These are phyloP conservation scores for Ophioceras dolichostomum DNA, from an alignment of 2,329 filamentous ascomycete genomes.

Conservation along the genomic window DNA sequence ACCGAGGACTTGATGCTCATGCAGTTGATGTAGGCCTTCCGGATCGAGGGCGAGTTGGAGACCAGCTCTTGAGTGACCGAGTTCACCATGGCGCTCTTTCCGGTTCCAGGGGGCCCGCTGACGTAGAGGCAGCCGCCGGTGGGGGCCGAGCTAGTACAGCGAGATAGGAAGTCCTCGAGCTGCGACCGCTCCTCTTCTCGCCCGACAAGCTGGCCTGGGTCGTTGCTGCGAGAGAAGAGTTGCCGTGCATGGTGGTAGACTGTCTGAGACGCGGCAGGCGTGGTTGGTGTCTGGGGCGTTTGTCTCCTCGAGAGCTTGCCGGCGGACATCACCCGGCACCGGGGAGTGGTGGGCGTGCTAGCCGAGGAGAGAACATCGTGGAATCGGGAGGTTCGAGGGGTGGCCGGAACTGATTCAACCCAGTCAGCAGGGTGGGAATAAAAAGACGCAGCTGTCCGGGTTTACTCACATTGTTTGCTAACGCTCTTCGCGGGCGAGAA, in stretches of 20 bases:
- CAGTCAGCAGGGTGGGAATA: too few relatives aligned
- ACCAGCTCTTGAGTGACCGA: conserved; percentile 57
- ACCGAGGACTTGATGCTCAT: conserved; percentile 88
- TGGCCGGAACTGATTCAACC: too few relatives aligned
- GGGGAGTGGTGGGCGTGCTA: conserved; percentile 65
- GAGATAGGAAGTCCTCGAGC: conserved; percentile 55
- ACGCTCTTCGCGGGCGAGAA: conserved; percentile 12
- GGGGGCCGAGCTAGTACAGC: conserved; percentile 43
- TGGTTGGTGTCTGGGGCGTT: conserved; percentile 64
- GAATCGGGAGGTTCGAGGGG: conserved; percentile 64
- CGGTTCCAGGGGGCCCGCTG: conserved; percentile 89
- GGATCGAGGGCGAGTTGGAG: conserved; percentile 37
- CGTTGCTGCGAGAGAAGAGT: conserved; percentile 69
- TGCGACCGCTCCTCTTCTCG: conserved; percentile 58
- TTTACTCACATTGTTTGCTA: conserved; percentile 8
- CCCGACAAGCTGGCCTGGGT: conserved; percentile 64
- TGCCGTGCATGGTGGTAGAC: conserved; percentile 83
- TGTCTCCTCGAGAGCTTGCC: conserved; percentile 65
- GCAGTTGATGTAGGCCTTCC: conserved; percentile 80
- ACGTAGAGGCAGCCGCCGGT: conserved; percentile 77
- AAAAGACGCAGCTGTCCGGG: too few relatives aligned
- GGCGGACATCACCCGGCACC: conserved; percentile 68
- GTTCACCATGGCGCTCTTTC: conserved; percentile 88
- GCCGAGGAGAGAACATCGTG: conserved; percentile 67
- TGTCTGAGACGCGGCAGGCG: conserved; percentile 56